Base-by-base conservation (phyloP, 352 stramenopile genomes). In the Phytophthora lateralis region DNA sequence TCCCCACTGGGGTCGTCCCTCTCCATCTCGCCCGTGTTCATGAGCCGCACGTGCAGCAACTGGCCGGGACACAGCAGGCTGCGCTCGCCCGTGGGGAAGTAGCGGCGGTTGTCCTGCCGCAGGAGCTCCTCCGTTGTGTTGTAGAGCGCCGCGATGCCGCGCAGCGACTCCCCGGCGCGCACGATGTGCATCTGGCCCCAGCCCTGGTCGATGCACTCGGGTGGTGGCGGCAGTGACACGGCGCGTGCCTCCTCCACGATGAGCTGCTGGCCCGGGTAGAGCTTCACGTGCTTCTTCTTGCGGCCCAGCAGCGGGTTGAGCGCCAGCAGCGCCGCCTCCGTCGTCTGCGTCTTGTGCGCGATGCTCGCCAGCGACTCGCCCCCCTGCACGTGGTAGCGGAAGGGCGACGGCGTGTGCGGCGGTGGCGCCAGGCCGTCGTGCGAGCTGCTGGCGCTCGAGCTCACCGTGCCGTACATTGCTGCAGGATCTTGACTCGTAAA, bases 181-280 rank as follows among this genome's bases (percentile, higher is more conserved):
- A 93, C 83, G 18, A 93, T 50, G 50, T 95, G 86, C 84, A 95
- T 93, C 43, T 91, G 80, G 1, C 86, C 86, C 86, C 86, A 95
- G 45, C 86, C 86, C 41, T 86, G 76, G 72, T 95, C 86, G 44
- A 95, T 93, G 56, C 69, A 82, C 49, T 92, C 82, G 51, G 86
- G 83, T 20, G 80, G 80, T 24, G 84, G 86, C 21, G 86, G 83
- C 47, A 95, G 57, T 26, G 83, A 93, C 43, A 91, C 82, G 17
- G 73, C 73, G 24, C 66, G 63, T 47, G 82, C 78, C 44, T 91
- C 78, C 57, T 94, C 85, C 30, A 92, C 81, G 38, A 91, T 67
- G 37, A 93, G 70, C 56, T 92, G 79, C 67, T 94, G 85, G 17
- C 85, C 85, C 0, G 80, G 45, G 34, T 90, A 94, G 35, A 94